Evolutionary conservation across 192 early-diverging fungal genomes (phyloP).

Genomic region (Coemansia sp.): DNA sequence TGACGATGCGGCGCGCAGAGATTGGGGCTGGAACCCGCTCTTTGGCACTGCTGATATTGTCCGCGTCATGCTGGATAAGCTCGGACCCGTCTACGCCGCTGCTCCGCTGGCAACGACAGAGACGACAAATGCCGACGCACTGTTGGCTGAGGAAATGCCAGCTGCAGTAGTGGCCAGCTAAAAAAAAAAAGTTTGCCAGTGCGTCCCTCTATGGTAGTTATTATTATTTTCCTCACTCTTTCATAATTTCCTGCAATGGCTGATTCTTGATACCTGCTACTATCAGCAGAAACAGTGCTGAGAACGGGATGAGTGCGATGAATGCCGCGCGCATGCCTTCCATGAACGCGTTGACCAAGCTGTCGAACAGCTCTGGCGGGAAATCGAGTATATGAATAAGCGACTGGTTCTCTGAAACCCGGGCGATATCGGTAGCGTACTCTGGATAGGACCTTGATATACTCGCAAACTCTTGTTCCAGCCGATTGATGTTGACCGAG

Average conservation of each 20-base stretch:
- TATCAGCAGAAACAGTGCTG: constrained; percentile 21
- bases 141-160: background rate
- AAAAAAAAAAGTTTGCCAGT: background rate
- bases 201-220: background rate
- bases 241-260: constrained; percentile 20
- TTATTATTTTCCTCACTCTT: constrained; percentile 14
- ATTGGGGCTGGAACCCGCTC: constrained; percentile 70
- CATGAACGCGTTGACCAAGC: constrained; percentile 42
- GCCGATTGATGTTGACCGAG: constrained; percentile 15
- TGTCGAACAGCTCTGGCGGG: constrained; percentile 27
- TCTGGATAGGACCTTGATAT: constrained; percentile 1
- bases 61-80: constrained; percentile 63
- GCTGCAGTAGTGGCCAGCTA: constrained; percentile 18
- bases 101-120: no score
- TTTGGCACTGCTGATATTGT: constrained; percentile 63
- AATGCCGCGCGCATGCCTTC: constrained; percentile 40
- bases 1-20: constrained; percentile 60
- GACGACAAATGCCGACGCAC: background rate
- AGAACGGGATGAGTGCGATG: constrained; percentile 44
- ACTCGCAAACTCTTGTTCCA: constrained; percentile 1
- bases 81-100: constrained; percentile 49
- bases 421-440: constrained; percentile 6
- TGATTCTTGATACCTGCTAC: constrained; percentile 19
- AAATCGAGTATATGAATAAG: constrained; percentile 40
- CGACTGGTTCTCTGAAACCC: constrained; percentile 15